Evolutionary conservation across 805 yeast species (phyloP).

Genomic region (Hagleromyces aurorensis): DNA sequence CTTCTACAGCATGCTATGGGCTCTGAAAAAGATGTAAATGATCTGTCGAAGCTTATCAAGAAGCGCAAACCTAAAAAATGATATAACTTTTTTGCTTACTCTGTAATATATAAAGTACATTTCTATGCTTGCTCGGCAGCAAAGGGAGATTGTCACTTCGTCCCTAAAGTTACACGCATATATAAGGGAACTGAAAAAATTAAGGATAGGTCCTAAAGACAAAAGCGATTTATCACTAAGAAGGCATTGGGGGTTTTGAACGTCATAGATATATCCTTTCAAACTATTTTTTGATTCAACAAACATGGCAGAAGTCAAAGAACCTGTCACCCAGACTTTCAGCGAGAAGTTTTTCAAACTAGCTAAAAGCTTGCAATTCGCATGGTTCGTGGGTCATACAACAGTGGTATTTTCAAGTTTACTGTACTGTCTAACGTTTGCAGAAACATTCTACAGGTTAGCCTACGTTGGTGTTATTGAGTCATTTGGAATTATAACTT

Average conservation of each 20-base stretch:
- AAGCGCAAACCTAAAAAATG: slow-evolving; percentile 30
- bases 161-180: too few species aligned
- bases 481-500: slow-evolving; percentile 70
- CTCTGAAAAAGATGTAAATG: slow-evolving; percentile 38
- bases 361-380: slow-evolving; percentile 51
- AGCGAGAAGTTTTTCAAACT: slow-evolving; percentile 12
- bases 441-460: slow-evolving; percentile 45
- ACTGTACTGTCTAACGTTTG: slow-evolving; percentile 29
- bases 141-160: too few species aligned
- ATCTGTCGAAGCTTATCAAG: slow-evolving; percentile 54
- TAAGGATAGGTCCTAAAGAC: too few species aligned
- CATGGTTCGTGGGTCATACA: slow-evolving; percentile 67
- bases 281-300: too few species aligned
- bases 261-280: too few species aligned
- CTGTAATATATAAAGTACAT: slow-evolving; percentile 1
- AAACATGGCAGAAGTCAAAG: background rate
- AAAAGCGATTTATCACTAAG: too few species aligned
- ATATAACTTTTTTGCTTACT: slow-evolving; percentile 1
- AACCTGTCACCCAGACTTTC: background rate
- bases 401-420: slow-evolving; percentile 34
- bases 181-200: too few species aligned
- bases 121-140: too few species aligned
- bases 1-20: slow-evolving; percentile 25
- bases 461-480: slow-evolving; percentile 57
- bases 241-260: too few species aligned